These are phyloP conservation scores for Paxillus rubicundulus DNA, from an alignment of 768 basidiomycete species.

Conservation along the genomic window DNA sequence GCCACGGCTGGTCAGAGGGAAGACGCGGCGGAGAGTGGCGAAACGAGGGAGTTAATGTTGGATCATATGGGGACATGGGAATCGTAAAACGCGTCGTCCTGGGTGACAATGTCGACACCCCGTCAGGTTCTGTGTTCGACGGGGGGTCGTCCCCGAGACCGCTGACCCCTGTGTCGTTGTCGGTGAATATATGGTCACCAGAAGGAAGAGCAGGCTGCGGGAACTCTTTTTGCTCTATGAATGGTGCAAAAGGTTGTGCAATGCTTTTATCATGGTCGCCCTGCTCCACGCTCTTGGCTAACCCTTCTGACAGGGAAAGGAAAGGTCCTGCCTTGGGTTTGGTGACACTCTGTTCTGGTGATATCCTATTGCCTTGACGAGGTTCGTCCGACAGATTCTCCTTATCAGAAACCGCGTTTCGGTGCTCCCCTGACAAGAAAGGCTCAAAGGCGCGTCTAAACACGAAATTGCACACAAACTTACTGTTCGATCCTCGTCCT, in stretches of 20 bases:
- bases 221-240: conserved; percentile 27
- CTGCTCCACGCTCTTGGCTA: conserved; percentile 10
- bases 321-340: conserved; percentile 21
- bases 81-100: conserved; percentile 30
- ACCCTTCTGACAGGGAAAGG: conserved; percentile 18
- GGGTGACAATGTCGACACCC: conserved; percentile 22
- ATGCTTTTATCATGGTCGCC: conserved; percentile 13
- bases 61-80: conserved; percentile 75
- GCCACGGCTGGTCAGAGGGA: conserved; percentile 80
- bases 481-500: conserved; percentile 64
- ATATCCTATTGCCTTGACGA: conserved; percentile 26
- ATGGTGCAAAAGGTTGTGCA: conserved; percentile 19
- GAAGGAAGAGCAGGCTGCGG: conserved; percentile 17
- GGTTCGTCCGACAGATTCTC: conserved; percentile 33
- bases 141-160: conserved; percentile 1
- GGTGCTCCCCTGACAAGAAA: conserved; percentile 54
- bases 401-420: conserved; percentile 34
- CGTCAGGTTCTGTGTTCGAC: conserved; percentile 3
- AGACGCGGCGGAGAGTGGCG: conserved; percentile 73
- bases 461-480: conserved; percentile 25
- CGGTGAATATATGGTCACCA: not conserved
- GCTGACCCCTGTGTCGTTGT: not conserved
- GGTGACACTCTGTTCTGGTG: conserved; percentile 14
- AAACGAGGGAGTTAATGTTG: conserved; percentile 70
- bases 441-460: conserved; percentile 18